A percentile compares a stretch with the other conserved stretches of the same genome.
Conservation (phyloP, 2,329 filamentous ascomycete genomes). For the Penicillium vulpinum region DNA sequence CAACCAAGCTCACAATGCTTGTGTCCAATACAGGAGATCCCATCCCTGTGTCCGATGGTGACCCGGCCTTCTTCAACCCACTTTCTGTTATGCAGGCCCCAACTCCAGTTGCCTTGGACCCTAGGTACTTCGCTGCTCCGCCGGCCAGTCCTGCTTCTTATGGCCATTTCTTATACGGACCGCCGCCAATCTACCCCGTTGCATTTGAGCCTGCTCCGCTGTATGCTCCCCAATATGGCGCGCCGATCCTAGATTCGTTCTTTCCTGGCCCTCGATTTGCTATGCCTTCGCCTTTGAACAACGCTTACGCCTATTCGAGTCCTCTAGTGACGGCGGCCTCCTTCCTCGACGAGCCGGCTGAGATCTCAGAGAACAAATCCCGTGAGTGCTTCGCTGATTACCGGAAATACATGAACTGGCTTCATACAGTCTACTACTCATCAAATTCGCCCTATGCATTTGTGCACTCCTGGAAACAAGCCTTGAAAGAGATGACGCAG, state of each 20-base stretch:
- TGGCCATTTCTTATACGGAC: neutral
- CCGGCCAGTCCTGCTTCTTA: neutral
- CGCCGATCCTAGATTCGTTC: neutral
- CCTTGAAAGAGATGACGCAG: neutral
- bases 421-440: neutral
- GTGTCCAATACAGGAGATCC: neutral
- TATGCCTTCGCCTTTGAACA: neutral
- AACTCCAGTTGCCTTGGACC: neutral
- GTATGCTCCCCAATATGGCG: neutral
- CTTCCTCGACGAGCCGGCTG: neutral
- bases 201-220: neutral
- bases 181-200: neutral
- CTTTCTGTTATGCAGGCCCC: neutral
- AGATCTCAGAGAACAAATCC: neutral
- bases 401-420: neutral
- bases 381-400: neutral
- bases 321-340: neutral
- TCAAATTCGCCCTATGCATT: neutral
- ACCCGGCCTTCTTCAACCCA: neutral
- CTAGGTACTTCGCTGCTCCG: neutral
- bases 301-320: neutral
- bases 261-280: neutral
- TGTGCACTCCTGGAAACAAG: neutral
- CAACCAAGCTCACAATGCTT: neutral
- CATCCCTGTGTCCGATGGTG: too few relatives aligned